Conservation (phyloP, 1,284 basidiomycete species). For the Heterobasidion occidentale region DNA sequence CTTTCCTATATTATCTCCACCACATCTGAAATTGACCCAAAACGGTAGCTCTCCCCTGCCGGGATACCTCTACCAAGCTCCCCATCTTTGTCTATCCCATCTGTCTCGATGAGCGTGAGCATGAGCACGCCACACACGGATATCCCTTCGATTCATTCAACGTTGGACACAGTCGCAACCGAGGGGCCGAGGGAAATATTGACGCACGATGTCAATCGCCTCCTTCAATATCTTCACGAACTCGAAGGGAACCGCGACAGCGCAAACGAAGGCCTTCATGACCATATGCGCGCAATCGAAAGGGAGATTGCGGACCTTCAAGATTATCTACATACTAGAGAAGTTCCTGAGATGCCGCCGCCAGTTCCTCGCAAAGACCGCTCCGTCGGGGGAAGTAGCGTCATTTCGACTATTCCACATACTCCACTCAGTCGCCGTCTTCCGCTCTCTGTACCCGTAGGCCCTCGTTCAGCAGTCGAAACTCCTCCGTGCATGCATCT, state of each 20-base stretch:
- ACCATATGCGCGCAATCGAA: slow-evolving; percentile 52
- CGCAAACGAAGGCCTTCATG: slow-evolving; percentile 53
- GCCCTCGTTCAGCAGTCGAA: not conserved
- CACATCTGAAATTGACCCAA: slow-evolving; percentile 2
- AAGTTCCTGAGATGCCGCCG: slow-evolving; percentile 21
- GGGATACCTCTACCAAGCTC: slow-evolving; percentile 29
- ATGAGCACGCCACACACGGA: slow-evolving; percentile 57
- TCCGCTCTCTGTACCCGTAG: too few relatives aligned
- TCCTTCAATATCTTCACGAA: slow-evolving; percentile 58
- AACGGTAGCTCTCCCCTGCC: slow-evolving; percentile 21
- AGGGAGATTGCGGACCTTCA: slow-evolving; percentile 55
- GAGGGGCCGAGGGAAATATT: slow-evolving; percentile 29
- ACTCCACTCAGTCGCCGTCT: slow-evolving; percentile 5
- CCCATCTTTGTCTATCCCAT: slow-evolving; percentile 25
- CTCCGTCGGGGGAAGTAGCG: slow-evolving; percentile 30
- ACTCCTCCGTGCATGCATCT: not conserved
- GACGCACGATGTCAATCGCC: slow-evolving; percentile 56
- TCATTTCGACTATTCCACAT: slow-evolving; percentile 13
- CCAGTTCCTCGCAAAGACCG: slow-evolving; percentile 29
- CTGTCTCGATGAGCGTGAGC: slow-evolving; percentile 46
- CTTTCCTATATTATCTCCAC: slow-evolving; percentile 1
- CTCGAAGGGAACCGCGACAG: slow-evolving; percentile 48
- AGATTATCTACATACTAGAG: slow-evolving; percentile 26
- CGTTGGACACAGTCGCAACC: slow-evolving; percentile 42
- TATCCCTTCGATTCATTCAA: slow-evolving; percentile 47